Evolutionary conservation across 225 moss, liverwort and hornwort genomes (phyloP).

Genomic region (Sphagnum contortum): DNA sequence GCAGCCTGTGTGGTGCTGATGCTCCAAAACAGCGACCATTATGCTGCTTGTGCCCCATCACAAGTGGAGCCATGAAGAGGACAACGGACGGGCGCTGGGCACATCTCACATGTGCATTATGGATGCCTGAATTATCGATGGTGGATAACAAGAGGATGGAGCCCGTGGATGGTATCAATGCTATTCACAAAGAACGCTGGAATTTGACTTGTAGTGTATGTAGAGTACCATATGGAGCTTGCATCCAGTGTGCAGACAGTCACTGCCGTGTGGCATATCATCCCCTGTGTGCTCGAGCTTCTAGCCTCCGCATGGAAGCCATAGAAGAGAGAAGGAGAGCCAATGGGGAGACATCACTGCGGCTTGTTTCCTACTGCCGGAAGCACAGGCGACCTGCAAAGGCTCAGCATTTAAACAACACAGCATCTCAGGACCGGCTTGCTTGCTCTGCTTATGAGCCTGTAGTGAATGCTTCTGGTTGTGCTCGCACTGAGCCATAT

Average conservation of each 20-base stretch:
- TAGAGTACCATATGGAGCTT: slow-evolving; percentile 52
- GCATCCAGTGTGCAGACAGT: slow-evolving; percentile 20
- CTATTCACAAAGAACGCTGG: slow-evolving; percentile 52
- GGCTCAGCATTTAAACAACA: slow-evolving; percentile 7
- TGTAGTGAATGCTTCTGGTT: slow-evolving; percentile 33
- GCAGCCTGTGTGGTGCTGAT: slow-evolving; percentile 43
- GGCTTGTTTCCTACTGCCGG: slow-evolving; percentile 39
- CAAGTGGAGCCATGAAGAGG: slow-evolving; percentile 52
- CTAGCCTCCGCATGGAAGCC: slow-evolving; percentile 34
- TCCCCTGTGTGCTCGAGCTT: slow-evolving; percentile 48
- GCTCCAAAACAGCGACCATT: slow-evolving; percentile 34
- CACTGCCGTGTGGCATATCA: slow-evolving; percentile 48
- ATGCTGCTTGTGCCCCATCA: slow-evolving; percentile 53
- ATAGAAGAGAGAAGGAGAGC: slow-evolving; percentile 1
- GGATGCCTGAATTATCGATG: slow-evolving; percentile 48
- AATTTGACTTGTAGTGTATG: slow-evolving; percentile 44
- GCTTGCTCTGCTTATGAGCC: slow-evolving; percentile 16
- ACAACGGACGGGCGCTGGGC: slow-evolving; percentile 60
- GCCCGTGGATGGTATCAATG: slow-evolving; percentile 44
- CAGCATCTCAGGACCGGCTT: slow-evolving; percentile 1
- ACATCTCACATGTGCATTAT: slow-evolving; percentile 51
- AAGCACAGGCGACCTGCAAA: slow-evolving; percentile 27
- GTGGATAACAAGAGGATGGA: slow-evolving; percentile 47
- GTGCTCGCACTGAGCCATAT: slow-evolving; percentile 44
- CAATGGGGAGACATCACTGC: slow-evolving; percentile 14